Evolutionary conservation across 2,329 filamentous ascomycete species (phyloP).

Genomic region (Pseudogymnoascus sp.): DNA sequence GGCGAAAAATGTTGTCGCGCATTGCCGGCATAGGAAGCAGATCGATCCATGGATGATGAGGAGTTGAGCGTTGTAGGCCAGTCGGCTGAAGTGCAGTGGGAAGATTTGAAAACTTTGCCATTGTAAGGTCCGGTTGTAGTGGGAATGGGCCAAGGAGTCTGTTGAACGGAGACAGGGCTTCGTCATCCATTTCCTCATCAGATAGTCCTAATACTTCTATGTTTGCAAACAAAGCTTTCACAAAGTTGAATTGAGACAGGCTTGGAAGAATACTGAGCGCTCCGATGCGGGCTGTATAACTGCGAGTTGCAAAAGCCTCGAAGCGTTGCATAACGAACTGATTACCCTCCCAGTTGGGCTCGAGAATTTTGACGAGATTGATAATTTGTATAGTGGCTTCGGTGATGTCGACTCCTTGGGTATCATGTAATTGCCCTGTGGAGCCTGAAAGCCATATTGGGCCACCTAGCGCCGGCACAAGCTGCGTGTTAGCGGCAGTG

Average conservation of each 20-base stretch:
- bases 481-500: background rate
- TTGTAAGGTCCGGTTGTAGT: background rate
- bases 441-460: background rate
- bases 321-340: constrained; percentile 10
- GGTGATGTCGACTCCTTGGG: background rate
- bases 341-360: background rate
- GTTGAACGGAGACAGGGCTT: background rate
- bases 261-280: constrained; percentile 10
- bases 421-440: background rate
- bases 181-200: constrained; percentile 9
- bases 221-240: background rate
- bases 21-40: constrained; percentile 24
- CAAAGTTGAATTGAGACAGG: background rate
- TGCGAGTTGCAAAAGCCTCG: constrained; percentile 11
- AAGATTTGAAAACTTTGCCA: background rate
- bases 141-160: background rate
- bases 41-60: constrained; percentile 30
- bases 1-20: constrained; percentile 29
- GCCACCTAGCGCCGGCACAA: background rate
- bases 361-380: background rate
- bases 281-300: constrained; percentile 12
- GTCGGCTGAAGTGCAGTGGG: constrained; percentile 24
- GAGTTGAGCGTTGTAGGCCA: constrained; percentile 22
- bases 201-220: constrained; percentile 4
- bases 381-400: background rate